phyloP scores from a whole-genome alignment of 108 stramenopile species.

The Fistulifera pelliculosa region DNA sequence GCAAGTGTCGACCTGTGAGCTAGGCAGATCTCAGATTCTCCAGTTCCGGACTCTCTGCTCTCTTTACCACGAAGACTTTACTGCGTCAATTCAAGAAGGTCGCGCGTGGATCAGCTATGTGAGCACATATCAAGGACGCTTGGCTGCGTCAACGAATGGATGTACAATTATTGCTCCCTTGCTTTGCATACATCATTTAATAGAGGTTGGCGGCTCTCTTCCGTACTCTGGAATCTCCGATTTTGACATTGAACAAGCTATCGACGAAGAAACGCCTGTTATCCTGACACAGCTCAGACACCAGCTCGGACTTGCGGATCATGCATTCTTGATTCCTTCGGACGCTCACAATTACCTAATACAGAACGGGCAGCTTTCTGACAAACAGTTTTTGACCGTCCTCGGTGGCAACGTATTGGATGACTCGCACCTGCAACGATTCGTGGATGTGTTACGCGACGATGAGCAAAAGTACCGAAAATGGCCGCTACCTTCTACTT shows the following conservation, averaged over 20 bases:
- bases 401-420: conserved; percentile 58
- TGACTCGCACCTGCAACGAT: conserved; percentile 34
- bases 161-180: conserved; percentile 70
- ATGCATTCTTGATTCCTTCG: conserved; percentile 58
- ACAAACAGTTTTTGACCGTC: conserved; percentile 48
- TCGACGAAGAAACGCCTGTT: conserved; percentile 38
- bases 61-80: conserved; percentile 43
- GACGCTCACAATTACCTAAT: conserved; percentile 65
- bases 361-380: conserved; percentile 25
- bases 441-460: conserved; percentile 9
- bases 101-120: conserved; percentile 34
- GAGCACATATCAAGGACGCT: conserved; percentile 69
- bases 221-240: conserved; percentile 38
- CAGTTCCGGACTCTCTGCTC: conserved; percentile 20
- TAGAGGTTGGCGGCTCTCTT: conserved; percentile 7
- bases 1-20: no score
- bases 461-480: conserved; percentile 7
- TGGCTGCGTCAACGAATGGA: conserved; percentile 47
- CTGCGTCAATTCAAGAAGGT: conserved; percentile 15
- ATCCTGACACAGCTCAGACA: conserved; percentile 32
- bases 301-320: conserved; percentile 35
- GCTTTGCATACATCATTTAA: conserved; percentile 44
- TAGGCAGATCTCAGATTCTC: conserved; percentile 3
- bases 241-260: conserved; percentile 34
- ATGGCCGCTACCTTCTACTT: conserved; percentile 55